phyloP scores from a whole-genome alignment of 2,329 filamentous ascomycete genomes.

The Diaporthe sp. region DNA sequence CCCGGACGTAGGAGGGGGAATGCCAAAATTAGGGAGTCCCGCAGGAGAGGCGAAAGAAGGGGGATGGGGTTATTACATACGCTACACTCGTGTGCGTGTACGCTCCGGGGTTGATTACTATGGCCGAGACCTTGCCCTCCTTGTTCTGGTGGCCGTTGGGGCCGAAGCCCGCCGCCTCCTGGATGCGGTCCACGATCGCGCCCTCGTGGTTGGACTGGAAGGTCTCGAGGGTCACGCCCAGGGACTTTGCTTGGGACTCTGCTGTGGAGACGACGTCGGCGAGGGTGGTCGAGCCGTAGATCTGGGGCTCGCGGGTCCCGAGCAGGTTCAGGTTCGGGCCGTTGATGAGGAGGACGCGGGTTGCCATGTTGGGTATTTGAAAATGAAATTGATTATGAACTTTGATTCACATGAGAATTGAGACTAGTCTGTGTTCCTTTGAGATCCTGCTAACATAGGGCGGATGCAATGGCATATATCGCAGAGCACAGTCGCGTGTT shows the following conservation, averaged over 20 bases:
- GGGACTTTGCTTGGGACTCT: slow-evolving; percentile 61
- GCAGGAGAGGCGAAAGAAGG: not conserved
- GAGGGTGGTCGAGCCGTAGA: slow-evolving; percentile 81
- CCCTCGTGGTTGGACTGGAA: slow-evolving; percentile 88
- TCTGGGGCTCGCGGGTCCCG: slow-evolving; percentile 79
- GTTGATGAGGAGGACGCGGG: slow-evolving; percentile 79
- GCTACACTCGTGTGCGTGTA: slow-evolving; percentile 84
- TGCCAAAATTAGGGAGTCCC: not conserved
- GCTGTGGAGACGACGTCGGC: slow-evolving; percentile 69
- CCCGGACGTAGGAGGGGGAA: rapidly evolving
- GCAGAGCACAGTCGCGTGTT: not conserved
- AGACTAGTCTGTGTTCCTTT: not conserved
- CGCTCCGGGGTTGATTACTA: slow-evolving; percentile 83
- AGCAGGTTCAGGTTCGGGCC: slow-evolving; percentile 88
- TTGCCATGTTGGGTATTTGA: slow-evolving; percentile 49
- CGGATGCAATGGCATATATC: slow-evolving; percentile 21
- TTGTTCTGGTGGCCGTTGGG: slow-evolving; percentile 31
- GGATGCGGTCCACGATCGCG: slow-evolving; percentile 80
- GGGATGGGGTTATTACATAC: not conserved
- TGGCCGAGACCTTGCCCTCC: slow-evolving; percentile 66
- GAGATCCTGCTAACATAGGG: not conserved
- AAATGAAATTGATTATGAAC: not conserved
- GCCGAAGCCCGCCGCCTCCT: slow-evolving; percentile 67
- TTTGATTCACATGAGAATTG: not conserved
- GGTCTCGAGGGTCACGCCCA: slow-evolving; percentile 64